Conservation (phyloP, 2,329 filamentous ascomycete species). For the Thelonectria olida region DNA sequence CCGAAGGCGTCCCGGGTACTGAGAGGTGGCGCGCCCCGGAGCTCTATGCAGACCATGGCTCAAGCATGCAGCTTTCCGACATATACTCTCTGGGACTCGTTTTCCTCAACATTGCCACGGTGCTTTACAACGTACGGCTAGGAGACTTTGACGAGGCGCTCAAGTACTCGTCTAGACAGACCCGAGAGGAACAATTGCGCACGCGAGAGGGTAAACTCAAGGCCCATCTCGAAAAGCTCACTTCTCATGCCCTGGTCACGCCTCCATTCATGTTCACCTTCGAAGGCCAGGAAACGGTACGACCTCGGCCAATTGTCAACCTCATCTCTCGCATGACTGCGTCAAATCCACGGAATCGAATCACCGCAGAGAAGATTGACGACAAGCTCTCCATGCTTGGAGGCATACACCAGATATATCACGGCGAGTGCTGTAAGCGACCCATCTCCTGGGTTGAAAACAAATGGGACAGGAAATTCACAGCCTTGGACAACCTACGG, state of each 20-base stretch:
- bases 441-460: slow-evolving; percentile 48
- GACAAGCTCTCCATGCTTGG: slow-evolving; percentile 55
- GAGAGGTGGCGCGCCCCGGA: slow-evolving; percentile 58
- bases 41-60: slow-evolving; percentile 47
- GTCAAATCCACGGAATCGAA: slow-evolving; percentile 43
- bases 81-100: slow-evolving; percentile 59
- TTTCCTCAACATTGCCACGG: slow-evolving; percentile 54
- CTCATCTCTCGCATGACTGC: slow-evolving; percentile 50
- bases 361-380: slow-evolving; percentile 49
- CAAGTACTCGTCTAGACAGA: slow-evolving; percentile 38
- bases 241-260: slow-evolving; percentile 45
- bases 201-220: slow-evolving; percentile 47
- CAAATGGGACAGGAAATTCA: slow-evolving; percentile 49
- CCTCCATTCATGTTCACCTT: slow-evolving; percentile 50
- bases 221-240: slow-evolving; percentile 46
- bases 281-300: slow-evolving; percentile 49
- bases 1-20: slow-evolving; percentile 52
- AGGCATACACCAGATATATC: slow-evolving; percentile 58
- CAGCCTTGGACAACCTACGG: slow-evolving; percentile 39
- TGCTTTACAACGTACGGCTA: slow-evolving; percentile 52
- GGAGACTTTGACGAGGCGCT: slow-evolving; percentile 52
- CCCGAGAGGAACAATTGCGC: slow-evolving; percentile 44
- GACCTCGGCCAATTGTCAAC: slow-evolving; percentile 50
- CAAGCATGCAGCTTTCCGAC: slow-evolving; percentile 58
- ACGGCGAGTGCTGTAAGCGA: slow-evolving; percentile 55